Evolutionary conservation across 805 yeast species (phyloP), one percentile per base, ranked within the genome.

Genomic region (Saccharomyces mikatae): DNA sequence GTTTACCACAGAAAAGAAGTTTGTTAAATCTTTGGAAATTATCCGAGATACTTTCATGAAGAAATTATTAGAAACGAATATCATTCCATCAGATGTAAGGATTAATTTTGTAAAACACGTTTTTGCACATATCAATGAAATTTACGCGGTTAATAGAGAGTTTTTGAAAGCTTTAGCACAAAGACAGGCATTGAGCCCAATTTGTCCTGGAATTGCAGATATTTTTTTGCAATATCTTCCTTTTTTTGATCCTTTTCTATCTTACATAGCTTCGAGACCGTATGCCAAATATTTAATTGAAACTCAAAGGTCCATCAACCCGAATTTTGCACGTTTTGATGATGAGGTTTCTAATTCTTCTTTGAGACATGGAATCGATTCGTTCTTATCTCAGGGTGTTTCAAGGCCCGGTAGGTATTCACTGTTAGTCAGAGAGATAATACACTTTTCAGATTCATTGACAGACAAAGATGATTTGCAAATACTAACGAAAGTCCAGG

Each of bases 401-500:
- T 89, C 96, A 22, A 80, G 97, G 65, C 89, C 96, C 41, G 97
- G 96, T 2, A 76, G 97, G 58, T 91, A 92, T 71, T 96, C 94
- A 53, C 74, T 91, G 52, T 76, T 91, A 54, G 74, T 91, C 28
- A 84, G 81, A 53, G 91, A 91, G 41, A 87, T 92, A 32, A 75
- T 87, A 58, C 91, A 91, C 66, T 89, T 97, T 0, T 80, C 83
- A 24, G 86, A 81, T 22, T 84, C 88, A 1, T 96, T 89, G 60
- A 78, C 77, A 62, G 79, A 78, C 51, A 80, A 62, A 52, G 59
- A 63, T 52, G 76, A 72, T 53, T 51, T 67, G 22, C 68, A 70
- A 22, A 70, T 85, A 60, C 73, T 91, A 55, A 75, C 80, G 30
- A 81, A 81, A 57, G 94, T 96, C 1, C 79, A 87, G 56, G 86